These are phyloP conservation scores for Neonectria neomacrospora DNA, from an alignment of 2,329 filamentous ascomycete genomes.

Conservation along the genomic window DNA sequence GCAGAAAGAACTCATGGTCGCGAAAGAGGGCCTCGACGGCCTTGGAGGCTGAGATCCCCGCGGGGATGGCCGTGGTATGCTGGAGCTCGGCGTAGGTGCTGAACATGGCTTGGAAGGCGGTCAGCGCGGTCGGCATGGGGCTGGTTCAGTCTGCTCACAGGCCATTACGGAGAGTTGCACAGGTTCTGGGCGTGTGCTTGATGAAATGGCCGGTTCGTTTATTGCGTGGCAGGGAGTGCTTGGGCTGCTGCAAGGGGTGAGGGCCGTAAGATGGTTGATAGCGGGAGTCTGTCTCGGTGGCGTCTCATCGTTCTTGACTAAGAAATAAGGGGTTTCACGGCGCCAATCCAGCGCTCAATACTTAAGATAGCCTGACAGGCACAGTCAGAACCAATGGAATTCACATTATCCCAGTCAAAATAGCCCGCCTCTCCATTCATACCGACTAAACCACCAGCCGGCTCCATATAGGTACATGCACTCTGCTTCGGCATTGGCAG, in stretches of 20 bases:
- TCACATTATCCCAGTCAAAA: background rate
- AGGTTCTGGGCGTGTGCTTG: background rate
- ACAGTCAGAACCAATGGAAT: background rate
- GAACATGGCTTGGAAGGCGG: constrained; percentile 51
- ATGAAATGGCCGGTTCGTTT: background rate
- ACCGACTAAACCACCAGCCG: background rate
- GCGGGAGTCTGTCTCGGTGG: constrained; percentile 10
- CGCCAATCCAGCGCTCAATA: background rate
- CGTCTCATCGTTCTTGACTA: constrained; percentile 12
- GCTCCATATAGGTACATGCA: background rate
- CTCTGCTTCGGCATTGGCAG: background rate
- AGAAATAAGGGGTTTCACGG: constrained; percentile 1
- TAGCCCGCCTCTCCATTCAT: background rate
- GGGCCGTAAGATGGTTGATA: constrained; percentile 1
- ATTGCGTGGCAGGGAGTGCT: background rate
- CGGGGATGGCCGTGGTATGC: constrained; percentile 58
- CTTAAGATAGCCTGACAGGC: background rate
- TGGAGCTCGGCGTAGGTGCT: constrained; percentile 55
- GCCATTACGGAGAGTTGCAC: constrained; percentile 10
- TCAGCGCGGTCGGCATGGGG: background rate
- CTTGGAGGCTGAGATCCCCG: constrained; percentile 47
- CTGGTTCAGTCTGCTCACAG: constrained; percentile 1
- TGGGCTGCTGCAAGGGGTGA: constrained; percentile 11
- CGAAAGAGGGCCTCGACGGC: constrained; percentile 62
- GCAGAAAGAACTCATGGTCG: constrained; percentile 63